Evolutionary conservation across 257 asterid species (phyloP).

Genomic region (Lantana camara): DNA sequence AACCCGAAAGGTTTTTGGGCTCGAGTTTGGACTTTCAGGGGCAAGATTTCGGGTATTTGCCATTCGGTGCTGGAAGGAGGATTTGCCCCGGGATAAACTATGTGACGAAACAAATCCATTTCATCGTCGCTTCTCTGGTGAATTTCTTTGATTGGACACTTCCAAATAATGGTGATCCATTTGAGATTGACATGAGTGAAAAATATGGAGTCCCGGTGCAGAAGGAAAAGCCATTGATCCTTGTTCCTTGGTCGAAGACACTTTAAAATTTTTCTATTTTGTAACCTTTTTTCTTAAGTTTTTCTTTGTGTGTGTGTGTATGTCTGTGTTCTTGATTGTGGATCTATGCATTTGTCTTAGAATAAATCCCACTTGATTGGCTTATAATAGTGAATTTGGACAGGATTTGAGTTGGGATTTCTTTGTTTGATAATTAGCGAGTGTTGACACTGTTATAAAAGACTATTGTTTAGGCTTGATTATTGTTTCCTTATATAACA

Average conservation of each 20-base stretch:
- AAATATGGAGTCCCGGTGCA: slow-evolving; percentile 43
- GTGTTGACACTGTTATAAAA: too few relatives aligned
- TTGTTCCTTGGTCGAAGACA: slow-evolving; percentile 31
- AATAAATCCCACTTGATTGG: neutral
- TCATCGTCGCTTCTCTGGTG: slow-evolving; percentile 37
- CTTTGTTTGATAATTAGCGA: too few relatives aligned
- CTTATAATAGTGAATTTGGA: neutral
- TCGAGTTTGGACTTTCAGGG: slow-evolving; percentile 36
- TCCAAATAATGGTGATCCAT: slow-evolving; percentile 25
- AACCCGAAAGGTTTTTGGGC: slow-evolving; percentile 41
- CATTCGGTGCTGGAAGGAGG: slow-evolving; percentile 48
- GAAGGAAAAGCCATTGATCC: slow-evolving; percentile 40
- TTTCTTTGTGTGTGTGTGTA: neutral
- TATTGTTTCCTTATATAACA: too few relatives aligned
- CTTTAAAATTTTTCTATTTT: neutral
- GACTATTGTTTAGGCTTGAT: too few relatives aligned
- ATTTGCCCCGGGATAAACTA: slow-evolving; percentile 45
- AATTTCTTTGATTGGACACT: slow-evolving; percentile 35
- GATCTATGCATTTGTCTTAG: too few relatives aligned
- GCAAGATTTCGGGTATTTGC: slow-evolving; percentile 36
- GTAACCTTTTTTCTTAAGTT: neutral
- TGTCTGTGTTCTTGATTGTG: too few relatives aligned
- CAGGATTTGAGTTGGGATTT: too few relatives aligned
- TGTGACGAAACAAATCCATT: slow-evolving; percentile 33
- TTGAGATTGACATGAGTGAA: slow-evolving; percentile 43